Conservation (phyloP, 2,329 filamentous ascomycete species). For the Pseudocercospora eumusae region DNA sequence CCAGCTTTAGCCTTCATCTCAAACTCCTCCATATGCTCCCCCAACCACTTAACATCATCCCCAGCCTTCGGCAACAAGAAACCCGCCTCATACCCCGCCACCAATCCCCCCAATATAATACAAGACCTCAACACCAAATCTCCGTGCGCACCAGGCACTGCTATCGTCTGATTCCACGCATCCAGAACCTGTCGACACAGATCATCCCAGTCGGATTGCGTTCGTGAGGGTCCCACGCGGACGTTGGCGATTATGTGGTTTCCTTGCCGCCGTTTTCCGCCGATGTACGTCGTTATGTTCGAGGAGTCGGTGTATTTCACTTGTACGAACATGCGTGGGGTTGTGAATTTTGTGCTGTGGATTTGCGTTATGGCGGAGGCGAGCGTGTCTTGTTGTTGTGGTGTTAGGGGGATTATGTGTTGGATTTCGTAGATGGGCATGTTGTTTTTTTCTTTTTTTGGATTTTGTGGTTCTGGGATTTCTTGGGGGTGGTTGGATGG, state of each 20-base stretch:
- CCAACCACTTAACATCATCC: constrained; percentile 39
- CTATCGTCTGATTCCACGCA: constrained; percentile 38
- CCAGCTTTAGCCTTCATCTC: constrained; percentile 39
- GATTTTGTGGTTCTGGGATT: too few relatives aligned
- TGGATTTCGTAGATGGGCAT: constrained; percentile 51
- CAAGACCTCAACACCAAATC: constrained; percentile 31
- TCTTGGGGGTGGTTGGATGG: too few relatives aligned
- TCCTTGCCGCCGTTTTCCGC: constrained; percentile 37
- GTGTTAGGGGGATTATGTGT: constrained; percentile 40
- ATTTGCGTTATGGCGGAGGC: constrained; percentile 46
- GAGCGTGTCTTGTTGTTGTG: constrained; percentile 43
- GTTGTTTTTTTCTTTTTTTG: too few relatives aligned
- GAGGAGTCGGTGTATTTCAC: constrained; percentile 42
- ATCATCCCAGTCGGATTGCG: constrained; percentile 37
- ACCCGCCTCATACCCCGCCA: constrained; percentile 39
- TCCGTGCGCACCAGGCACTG: constrained; percentile 17
- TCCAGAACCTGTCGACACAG: constrained; percentile 31
- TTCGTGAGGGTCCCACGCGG: constrained; percentile 38
- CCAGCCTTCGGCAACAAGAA: constrained; percentile 37
- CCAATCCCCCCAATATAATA: constrained; percentile 35
- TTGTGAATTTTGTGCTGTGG: constrained; percentile 47
- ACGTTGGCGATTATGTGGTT: constrained; percentile 43
- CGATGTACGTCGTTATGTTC: constrained; percentile 38
- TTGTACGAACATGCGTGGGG: constrained; percentile 50
- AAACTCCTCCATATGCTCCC: constrained; percentile 39